phyloP scores from a whole-genome alignment of 2,329 filamentous ascomycete genomes.

The Penicillium freii region DNA sequence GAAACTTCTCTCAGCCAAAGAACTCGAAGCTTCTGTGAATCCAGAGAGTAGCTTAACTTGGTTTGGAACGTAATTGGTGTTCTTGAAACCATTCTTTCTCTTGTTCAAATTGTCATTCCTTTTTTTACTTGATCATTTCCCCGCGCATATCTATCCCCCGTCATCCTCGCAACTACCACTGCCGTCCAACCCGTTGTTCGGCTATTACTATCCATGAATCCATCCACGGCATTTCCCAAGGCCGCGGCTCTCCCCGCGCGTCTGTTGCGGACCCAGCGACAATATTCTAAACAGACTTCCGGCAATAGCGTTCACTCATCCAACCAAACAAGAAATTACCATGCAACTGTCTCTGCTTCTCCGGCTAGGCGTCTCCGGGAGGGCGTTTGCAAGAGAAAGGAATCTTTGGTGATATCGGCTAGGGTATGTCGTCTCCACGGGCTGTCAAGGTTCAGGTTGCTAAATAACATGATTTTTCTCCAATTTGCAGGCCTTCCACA shows the following conservation, averaged over 20 bases:
- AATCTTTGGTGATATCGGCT: constrained; percentile 22
- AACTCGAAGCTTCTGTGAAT: constrained; percentile 34
- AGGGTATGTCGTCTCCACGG: constrained; percentile 32
- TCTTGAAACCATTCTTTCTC: constrained; percentile 5
- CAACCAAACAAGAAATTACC: constrained; percentile 38
- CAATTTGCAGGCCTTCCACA: constrained; percentile 42
- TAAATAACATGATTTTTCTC: constrained; percentile 1
- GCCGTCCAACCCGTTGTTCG: constrained; percentile 14
- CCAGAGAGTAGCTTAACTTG: constrained; percentile 19
- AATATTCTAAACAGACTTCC: constrained; percentile 39
- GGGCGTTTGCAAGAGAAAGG: constrained; percentile 27
- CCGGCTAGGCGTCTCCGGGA: constrained; percentile 29
- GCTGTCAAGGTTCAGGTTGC: not conserved
- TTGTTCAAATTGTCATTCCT: constrained; percentile 10
- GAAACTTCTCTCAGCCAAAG: constrained; percentile 35
- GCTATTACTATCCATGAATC: constrained; percentile 38
- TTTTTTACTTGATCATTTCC: not conserved
- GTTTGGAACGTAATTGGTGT: constrained; percentile 13
- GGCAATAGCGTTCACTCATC: constrained; percentile 30
- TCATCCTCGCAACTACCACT: constrained; percentile 6
- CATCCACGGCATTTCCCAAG: constrained; percentile 43
- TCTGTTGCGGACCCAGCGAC: constrained; percentile 42
- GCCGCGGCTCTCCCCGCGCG: constrained; percentile 44
- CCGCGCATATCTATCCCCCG: not conserved
- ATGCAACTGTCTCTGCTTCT: constrained; percentile 30